Evolutionary conservation across 2,329 filamentous ascomycete species (phyloP).

Genomic region (Nemania serpens): DNA sequence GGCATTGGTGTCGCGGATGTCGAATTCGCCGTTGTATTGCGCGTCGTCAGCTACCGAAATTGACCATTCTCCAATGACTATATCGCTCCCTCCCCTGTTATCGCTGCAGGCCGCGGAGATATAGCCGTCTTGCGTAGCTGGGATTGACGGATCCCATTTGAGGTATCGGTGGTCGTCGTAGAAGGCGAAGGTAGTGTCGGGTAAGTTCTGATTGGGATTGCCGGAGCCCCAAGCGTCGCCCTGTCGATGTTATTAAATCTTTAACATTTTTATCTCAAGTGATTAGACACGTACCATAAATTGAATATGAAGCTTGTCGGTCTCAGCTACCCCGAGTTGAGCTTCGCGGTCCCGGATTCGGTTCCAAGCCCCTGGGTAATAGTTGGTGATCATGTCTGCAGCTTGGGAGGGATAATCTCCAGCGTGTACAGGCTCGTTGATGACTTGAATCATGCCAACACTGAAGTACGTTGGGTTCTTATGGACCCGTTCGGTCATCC

Average conservation of each 20-base stretch:
- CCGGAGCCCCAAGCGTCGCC: slow-evolving; percentile 53
- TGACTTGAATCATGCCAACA: slow-evolving; percentile 55
- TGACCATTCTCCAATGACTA: slow-evolving; percentile 64
- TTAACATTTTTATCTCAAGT: too few relatives aligned
- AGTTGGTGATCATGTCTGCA: slow-evolving; percentile 45
- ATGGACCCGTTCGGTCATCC: slow-evolving; percentile 54
- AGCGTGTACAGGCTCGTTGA: slow-evolving; percentile 53
- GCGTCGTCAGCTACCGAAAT: slow-evolving; percentile 56
- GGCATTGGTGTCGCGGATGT: slow-evolving; percentile 40
- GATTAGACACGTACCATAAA: slow-evolving; percentile 33
- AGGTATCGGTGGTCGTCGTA: slow-evolving; percentile 39
- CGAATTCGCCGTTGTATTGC: slow-evolving; percentile 49
- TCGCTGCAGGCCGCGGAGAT: slow-evolving; percentile 54
- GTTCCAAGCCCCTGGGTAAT: slow-evolving; percentile 51
- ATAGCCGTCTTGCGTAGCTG: slow-evolving; percentile 53
- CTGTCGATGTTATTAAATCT: slow-evolving; percentile 7
- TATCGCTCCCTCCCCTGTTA: slow-evolving; percentile 47
- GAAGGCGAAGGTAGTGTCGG: slow-evolving; percentile 42
- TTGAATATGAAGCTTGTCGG: slow-evolving; percentile 52
- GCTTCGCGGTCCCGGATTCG: slow-evolving; percentile 52
- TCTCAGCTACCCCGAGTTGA: slow-evolving; percentile 43
- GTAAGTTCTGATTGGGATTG: slow-evolving; percentile 49
- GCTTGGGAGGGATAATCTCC: slow-evolving; percentile 36
- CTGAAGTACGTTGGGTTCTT: slow-evolving; percentile 49
- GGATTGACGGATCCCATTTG: slow-evolving; percentile 53